A percentile compares a stretch with the other conserved stretches of the same genome.
Conservation (phyloP, 768 basidiomycete species). For the Termitomyces sp. region DNA sequence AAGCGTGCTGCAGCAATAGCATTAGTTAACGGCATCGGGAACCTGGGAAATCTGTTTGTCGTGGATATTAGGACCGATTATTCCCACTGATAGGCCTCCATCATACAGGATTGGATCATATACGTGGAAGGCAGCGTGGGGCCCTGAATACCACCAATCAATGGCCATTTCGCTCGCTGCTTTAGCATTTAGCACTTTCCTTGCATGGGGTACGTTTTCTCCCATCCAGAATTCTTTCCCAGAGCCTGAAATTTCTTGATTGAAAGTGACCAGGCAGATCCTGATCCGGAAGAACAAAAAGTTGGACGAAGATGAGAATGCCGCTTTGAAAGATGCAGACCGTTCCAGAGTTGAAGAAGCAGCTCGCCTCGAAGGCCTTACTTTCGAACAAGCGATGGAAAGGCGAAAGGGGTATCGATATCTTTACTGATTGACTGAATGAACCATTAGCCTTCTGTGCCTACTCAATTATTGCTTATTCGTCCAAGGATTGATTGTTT, state of each 20-base stretch:
- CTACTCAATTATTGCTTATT: neutral
- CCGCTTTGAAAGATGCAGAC: constrained; percentile 36
- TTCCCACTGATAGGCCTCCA: neutral
- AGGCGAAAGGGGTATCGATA: constrained; percentile 55
- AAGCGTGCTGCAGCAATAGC: constrained; percentile 54
- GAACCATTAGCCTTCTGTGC: neutral
- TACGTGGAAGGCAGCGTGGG: constrained; percentile 57
- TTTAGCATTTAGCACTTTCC: constrained; percentile 25
- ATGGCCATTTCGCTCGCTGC: constrained; percentile 45
- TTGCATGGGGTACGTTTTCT: constrained; percentile 23
- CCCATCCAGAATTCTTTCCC: too few relatives aligned
- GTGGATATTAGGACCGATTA: too few relatives aligned
- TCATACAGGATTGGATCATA: constrained; percentile 50
- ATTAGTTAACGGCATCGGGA: constrained; percentile 54
- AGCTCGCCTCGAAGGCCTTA: constrained; percentile 52
- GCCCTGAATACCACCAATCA: constrained; percentile 56
- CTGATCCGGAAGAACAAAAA: constrained; percentile 46
- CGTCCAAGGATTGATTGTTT: neutral
- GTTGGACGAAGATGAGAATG: constrained; percentile 43
- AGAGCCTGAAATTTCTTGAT: neutral
- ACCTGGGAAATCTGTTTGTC: constrained; percentile 52
- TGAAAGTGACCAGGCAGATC: constrained; percentile 35
- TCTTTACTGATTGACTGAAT: constrained; percentile 32
- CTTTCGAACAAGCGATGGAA: constrained; percentile 53
- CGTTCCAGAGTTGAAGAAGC: constrained; percentile 50